A percentile compares a stretch with the other conserved stretches of the same genome.
These are phyloP conservation scores for Fistulinella staudtii DNA, from an alignment of 1,284 basidiomycete species.

Conservation along the genomic window DNA sequence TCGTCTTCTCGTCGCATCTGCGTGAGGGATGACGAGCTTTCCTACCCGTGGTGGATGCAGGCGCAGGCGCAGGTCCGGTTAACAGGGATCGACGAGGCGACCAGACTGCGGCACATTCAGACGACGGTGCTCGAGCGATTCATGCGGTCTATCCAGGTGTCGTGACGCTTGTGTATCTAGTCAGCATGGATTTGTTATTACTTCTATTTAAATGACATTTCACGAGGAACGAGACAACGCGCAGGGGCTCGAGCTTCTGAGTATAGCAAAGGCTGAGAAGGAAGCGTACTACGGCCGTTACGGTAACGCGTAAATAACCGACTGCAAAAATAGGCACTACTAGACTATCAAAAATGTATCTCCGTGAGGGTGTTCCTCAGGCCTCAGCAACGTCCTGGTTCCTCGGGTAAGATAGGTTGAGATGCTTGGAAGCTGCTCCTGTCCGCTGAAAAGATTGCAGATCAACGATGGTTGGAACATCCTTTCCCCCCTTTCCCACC, in stretches of 20 bases:
- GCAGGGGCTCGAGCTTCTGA: not conserved
- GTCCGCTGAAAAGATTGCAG: not conserved
- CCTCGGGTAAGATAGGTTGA: no score
- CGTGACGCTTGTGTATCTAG: constrained; percentile 14
- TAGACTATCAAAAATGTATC: no score
- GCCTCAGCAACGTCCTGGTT: no score
- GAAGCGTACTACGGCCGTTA: no score
- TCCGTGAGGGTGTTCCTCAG: no score
- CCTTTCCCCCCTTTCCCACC: not conserved
- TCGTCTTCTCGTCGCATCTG: not conserved
- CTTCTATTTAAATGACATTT: constrained; percentile 15
- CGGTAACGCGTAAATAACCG: no score
- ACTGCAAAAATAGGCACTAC: no score
- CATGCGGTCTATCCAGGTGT: constrained; percentile 36
- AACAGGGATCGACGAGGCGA: constrained; percentile 44
- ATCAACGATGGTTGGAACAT: not conserved
- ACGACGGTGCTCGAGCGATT: constrained; percentile 46
- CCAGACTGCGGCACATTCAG: constrained; percentile 51
- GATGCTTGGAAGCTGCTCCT: no score
- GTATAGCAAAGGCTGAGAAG: no score
- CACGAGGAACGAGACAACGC: not conserved
- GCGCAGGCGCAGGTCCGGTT: constrained; percentile 42
- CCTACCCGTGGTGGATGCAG: constrained; percentile 23
- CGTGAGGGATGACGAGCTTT: not conserved
- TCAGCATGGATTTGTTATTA: constrained; percentile 13